Base-by-base conservation (phyloP, 140 eudicot species). In the Flaveria floridana region DNA sequence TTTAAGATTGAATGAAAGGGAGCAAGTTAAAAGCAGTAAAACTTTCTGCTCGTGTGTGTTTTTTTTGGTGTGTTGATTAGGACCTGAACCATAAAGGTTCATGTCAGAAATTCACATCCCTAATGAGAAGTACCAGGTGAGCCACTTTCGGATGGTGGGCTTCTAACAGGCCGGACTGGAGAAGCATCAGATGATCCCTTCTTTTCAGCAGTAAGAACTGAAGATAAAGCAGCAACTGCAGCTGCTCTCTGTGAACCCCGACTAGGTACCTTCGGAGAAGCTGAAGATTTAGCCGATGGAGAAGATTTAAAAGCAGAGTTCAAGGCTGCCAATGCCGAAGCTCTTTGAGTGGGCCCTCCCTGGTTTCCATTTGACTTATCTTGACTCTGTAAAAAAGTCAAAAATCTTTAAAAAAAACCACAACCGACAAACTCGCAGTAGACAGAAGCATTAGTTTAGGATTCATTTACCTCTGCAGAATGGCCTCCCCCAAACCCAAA, bases 161-260 rank as follows among this genome's bases (percentile, higher is more conserved):
- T 84, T 82, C 91, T 82, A 80, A 78, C 84, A 18, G 95, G 80
- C 30, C 87, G 86, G 18, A 65, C 81, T 12, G 97, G 96, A 75
- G 97, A 92, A 50, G 78, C 79, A 7, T 85, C 89, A 10, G 88
- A 85, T 11, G 96, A 71, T 2, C 78, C 79, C 71, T 87, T 90
- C 85, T 86, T 87, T 82, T 93, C 98, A 7, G 98, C 98, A 71
- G 95, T 93, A 65, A 90, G 91, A 77, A 91, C 98, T 1, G 85
- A 79, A 23, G 99, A 94, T 58, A 94, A 84, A 62, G 99, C 97
- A 79, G 97, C 99, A 25, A 94, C 83, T 15, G 97, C 99, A 39
- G 99, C 99, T 41, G 99, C 99, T 81, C 99, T 77, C 76, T 94
- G 99, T 81, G 99, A 90, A 10, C 93, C 97, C 47, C 75, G 87